A percentile compares a stretch with the other conserved stretches of the same genome.
phyloP scores from a whole-genome alignment of 2,329 filamentous ascomycete genomes.

The Pseudogymnoascus pannorum region DNA sequence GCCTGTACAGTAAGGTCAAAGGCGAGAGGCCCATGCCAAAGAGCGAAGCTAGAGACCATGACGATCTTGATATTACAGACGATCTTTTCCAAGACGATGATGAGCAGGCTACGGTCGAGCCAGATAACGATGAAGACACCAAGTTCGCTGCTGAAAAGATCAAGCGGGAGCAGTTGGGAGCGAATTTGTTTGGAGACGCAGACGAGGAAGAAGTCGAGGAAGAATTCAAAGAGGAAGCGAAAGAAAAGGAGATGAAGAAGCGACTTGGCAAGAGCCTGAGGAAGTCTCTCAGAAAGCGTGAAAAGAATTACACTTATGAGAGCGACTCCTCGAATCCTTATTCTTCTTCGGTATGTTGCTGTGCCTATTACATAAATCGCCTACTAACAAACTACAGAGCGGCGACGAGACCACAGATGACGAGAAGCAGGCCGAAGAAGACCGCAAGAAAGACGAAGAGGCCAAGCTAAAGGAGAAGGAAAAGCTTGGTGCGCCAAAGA shows the following conservation, averaged over 20 bases:
- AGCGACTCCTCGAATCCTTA: conserved; percentile 57
- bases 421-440: conserved; percentile 57
- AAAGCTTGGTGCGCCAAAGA: conserved; percentile 35
- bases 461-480: conserved; percentile 47
- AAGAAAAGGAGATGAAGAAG: conserved; percentile 62
- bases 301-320: conserved; percentile 81
- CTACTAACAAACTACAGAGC: conserved; percentile 32
- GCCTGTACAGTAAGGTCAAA: conserved; percentile 46
- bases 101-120: conserved; percentile 67
- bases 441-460: conserved; percentile 52
- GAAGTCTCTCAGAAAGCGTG: conserved; percentile 75
- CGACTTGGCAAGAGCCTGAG: conserved; percentile 68
- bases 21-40: conserved; percentile 56
- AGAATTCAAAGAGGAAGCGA: conserved; percentile 61
- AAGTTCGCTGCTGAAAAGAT: conserved; percentile 67
- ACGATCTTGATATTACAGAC: conserved; percentile 60
- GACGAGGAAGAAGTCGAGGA: conserved; percentile 67
- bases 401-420: conserved; percentile 44
- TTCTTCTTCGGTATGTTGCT: conserved; percentile 41
- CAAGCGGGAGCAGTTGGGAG: conserved; percentile 74
- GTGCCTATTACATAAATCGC: background rate
- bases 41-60: conserved; percentile 61
- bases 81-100: conserved; percentile 84
- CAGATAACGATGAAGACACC: conserved; percentile 72
- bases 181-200: conserved; percentile 70